A percentile compares a stretch with the other conserved stretches of the same genome.
Conservation (phyloP, 2,329 filamentous ascomycete genomes). For the Harringtonia lauricola region DNA sequence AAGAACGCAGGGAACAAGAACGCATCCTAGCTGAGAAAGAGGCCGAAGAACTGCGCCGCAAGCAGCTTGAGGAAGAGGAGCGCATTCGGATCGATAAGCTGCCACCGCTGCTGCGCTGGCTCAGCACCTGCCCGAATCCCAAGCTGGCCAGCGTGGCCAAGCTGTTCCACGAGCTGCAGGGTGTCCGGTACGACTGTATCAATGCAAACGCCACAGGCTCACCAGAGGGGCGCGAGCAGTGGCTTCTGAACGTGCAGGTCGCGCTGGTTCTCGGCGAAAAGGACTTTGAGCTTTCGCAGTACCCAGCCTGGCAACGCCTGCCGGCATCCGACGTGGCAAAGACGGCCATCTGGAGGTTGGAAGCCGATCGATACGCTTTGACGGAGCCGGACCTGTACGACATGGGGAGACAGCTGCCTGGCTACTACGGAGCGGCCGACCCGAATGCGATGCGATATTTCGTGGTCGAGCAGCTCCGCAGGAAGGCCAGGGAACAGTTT, state of each 20-base stretch:
- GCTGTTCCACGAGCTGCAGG: constrained; percentile 45
- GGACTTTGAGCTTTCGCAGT: constrained; percentile 47
- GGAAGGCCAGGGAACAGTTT: constrained; percentile 41
- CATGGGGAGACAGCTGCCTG: constrained; percentile 40
- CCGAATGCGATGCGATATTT: constrained; percentile 31
- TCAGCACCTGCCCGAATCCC: constrained; percentile 40
- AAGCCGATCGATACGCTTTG: constrained; percentile 45
- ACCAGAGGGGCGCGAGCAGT: constrained; percentile 49
- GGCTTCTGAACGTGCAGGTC: constrained; percentile 54
- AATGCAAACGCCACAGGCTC: constrained; percentile 39
- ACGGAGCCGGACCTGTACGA: constrained; percentile 37
- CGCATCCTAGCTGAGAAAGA: constrained; percentile 25
- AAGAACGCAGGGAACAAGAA: constrained; percentile 30
- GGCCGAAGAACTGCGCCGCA: constrained; percentile 30
- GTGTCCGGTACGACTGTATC: constrained; percentile 55
- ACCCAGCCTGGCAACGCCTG: constrained; percentile 47
- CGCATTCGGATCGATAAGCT: constrained; percentile 42
- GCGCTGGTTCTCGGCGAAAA: constrained; percentile 55
- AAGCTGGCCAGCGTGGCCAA: constrained; percentile 38
- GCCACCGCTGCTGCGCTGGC: constrained; percentile 50
- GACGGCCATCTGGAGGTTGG: constrained; percentile 46
- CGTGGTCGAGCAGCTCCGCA: constrained; percentile 33
- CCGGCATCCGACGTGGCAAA: constrained; percentile 45
- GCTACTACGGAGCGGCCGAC: constrained; percentile 37
- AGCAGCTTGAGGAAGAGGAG: constrained; percentile 43